Base-by-base conservation (phyloP, 768 basidiomycete genomes). In the Scleroderma bovista region DNA sequence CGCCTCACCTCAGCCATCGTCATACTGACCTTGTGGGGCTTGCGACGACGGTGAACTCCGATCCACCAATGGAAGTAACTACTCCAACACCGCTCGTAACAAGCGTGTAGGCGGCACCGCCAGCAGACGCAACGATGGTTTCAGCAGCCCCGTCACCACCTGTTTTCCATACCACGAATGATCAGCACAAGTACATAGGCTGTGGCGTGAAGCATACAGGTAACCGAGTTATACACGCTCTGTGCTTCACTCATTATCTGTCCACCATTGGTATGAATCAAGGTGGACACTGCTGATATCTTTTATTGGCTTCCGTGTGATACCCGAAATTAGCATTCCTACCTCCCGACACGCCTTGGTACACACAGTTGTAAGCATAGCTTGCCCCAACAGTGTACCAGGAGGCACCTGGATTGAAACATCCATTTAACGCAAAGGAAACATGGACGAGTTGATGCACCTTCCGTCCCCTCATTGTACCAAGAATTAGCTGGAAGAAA, bases 51-150 rank as follows among this genome's bases (percentile, higher is more conserved):
- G 77, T 81, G 63, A 74, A 83, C 2, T 75, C 60, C 8, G 75
- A 73, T 32, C 83, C 82, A 22, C 73, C 79, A 53, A 72, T 74
- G 17, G 77, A 73, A 24, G 81, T 83, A 8, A 66, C 69, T 15
- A 69, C 69, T 15, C 68, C 69, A 6, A 51, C 63, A 29, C 65
- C 67, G 45, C 63, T 60, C 59, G 73, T 37, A 23, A 81, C 83
- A 17, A 87, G 72, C 0, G 84, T 86, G 50, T 84, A 65, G 1
- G 75, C 84, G 39, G 72, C 57, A 11, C 83, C 84, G 7, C 81
- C 85, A 10, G 60, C 74, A 37, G 76, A 78, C 15, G 79, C 82
- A 24, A 86, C 65, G 17, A 86, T 60, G 13, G 80, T 86, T 44
- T 72, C 66, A 2, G 70, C 77, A 9, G 67, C 50, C 13, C 78